Conservation (phyloP, 2,329 filamentous ascomycete species). For the Calonectria pseudoturangicola region DNA sequence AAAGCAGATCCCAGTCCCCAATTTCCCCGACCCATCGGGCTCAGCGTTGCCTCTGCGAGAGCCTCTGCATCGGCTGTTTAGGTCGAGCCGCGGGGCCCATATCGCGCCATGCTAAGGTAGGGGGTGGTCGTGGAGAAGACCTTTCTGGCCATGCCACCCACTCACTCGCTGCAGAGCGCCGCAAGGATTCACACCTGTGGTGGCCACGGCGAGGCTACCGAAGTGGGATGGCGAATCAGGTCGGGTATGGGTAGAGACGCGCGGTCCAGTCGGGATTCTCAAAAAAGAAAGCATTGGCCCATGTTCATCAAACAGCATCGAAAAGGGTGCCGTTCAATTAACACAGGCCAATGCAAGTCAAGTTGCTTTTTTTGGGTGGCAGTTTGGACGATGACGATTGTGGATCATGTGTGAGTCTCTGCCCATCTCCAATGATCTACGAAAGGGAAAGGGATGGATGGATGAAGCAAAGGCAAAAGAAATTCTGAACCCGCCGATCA, state of each 20-base stretch:
- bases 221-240: conserved; percentile 32
- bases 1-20: conserved; percentile 16
- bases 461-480: neutral
- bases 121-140: neutral
- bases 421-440: conserved; percentile 17
- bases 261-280: conserved; percentile 20
- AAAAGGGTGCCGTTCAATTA: neutral
- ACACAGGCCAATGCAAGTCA: neutral
- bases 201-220: conserved; percentile 16
- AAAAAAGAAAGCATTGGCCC: conserved; percentile 12
- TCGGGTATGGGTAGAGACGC: conserved; percentile 23
- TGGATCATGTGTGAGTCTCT: neutral
- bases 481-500: neutral
- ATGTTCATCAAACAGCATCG: conserved; percentile 8
- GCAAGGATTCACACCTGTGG: conserved; percentile 17
- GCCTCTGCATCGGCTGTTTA: conserved; percentile 15
- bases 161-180: neutral
- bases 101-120: conserved; percentile 28
- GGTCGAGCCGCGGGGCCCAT: conserved; percentile 24
- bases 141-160: conserved; percentile 9
- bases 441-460: neutral
- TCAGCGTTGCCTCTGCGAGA: conserved; percentile 21
- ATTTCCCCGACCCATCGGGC: conserved; percentile 27
- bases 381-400: neutral
- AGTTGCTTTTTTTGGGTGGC: conserved; percentile 7